A percentile compares a stretch with the other conserved stretches of the same genome.
These are phyloP conservation scores for Areca catechu DNA, from an alignment of 176 grass and related monocot species.

Conservation along the genomic window DNA sequence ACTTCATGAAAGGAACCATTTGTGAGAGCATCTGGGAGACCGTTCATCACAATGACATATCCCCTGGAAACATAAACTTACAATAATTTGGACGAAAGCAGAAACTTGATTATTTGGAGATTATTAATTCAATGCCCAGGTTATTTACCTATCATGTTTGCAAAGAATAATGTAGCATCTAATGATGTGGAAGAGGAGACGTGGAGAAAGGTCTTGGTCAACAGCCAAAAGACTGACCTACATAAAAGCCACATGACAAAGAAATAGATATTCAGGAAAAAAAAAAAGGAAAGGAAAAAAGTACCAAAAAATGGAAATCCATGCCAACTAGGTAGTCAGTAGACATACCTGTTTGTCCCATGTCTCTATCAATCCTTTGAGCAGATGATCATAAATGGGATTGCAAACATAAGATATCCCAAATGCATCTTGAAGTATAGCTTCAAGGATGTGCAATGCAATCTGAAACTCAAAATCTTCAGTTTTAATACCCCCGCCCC, in stretches of 20 bases:
- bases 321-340: background rate
- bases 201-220: conserved; percentile 6
- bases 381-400: background rate
- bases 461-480: background rate
- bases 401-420: conserved; percentile 14
- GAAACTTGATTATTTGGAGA: background rate
- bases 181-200: conserved; percentile 9
- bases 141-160: conserved; percentile 8
- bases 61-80: background rate
- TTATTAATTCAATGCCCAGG: background rate
- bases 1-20: conserved; percentile 2
- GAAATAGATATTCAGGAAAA: background rate
- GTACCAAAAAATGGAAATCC: background rate
- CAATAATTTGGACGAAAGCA: background rate
- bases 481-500: background rate
- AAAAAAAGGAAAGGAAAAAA: background rate
- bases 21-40: conserved; percentile 17
- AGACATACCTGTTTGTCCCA: conserved; percentile 7
- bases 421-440: conserved; percentile 10
- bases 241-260: background rate
- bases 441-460: conserved; percentile 18
- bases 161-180: conserved; percentile 20
- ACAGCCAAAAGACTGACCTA: conserved; percentile 5
- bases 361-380: conserved; percentile 2
- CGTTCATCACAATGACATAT: background rate